Percentiles rank a stretch among this genome's conserved stretches.
Conservation (phyloP, 305 asterid genomes). For the Euphrasia arctica region DNA sequence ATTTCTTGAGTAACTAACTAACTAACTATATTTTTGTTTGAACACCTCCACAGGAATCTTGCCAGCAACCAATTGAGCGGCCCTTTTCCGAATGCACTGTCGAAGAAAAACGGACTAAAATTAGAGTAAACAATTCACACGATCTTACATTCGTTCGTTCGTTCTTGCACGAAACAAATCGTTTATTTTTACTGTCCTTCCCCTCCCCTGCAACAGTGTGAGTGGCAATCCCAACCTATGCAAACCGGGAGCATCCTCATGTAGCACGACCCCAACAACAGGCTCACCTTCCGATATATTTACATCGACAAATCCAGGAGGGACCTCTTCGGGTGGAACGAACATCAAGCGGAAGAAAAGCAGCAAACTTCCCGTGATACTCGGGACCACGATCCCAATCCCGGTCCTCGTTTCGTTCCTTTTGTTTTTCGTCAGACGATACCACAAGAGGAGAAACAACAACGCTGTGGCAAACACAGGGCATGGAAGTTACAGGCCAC, state of each 20-base stretch:
- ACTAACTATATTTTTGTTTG: too few relatives aligned
- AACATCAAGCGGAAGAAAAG: conserved; percentile 21
- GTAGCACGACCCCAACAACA: conserved; percentile 24
- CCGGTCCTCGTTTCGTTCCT: conserved; percentile 19
- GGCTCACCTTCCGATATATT: neutral
- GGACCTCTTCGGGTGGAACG: neutral
- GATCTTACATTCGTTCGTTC: neutral
- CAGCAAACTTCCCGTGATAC: conserved; percentile 22
- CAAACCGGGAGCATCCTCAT: conserved; percentile 33
- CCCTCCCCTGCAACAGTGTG: conserved; percentile 28
- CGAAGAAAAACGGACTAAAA: conserved; percentile 41
- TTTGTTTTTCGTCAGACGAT: neutral
- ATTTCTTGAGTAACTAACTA: neutral
- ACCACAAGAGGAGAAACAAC: conserved; percentile 8
- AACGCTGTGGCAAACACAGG: conserved; percentile 4
- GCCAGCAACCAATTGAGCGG: conserved; percentile 59
- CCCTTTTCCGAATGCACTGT: conserved; percentile 47
- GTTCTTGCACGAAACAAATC: too few relatives aligned
- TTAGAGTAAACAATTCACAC: conserved; percentile 32
- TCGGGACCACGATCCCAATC: conserved; percentile 38
- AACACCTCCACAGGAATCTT: conserved; percentile 48
- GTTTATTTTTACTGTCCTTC: too few relatives aligned
- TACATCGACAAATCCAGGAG: conserved; percentile 3
- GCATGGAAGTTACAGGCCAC: conserved; percentile 1
- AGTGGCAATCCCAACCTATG: conserved; percentile 47